Evolutionary conservation across 2,329 filamentous ascomycete genomes (phyloP).

Genomic region (Acrodontium crateriforme): DNA sequence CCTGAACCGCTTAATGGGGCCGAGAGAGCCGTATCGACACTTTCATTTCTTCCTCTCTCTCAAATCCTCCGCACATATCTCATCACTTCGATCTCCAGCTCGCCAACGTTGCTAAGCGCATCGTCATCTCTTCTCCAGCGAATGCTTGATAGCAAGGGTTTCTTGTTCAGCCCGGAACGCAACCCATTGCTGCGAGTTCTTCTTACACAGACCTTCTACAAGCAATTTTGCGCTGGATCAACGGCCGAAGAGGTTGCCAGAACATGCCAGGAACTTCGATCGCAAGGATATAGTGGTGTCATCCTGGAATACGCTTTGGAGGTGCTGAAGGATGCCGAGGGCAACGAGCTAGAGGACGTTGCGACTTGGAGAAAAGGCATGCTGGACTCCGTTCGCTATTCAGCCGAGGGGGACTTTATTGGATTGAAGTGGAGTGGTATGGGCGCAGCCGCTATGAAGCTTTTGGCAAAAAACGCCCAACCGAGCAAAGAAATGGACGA

Average conservation of each 20-base stretch:
- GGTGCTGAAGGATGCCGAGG: conserved; percentile 46
- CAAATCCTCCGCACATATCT: conserved; percentile 56
- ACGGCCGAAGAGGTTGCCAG: conserved; percentile 51
- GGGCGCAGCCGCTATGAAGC: conserved; percentile 55
- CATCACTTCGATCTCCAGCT: conserved; percentile 58
- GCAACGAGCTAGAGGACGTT: conserved; percentile 48
- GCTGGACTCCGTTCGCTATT: conserved; percentile 52
- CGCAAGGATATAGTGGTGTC: conserved; percentile 67
- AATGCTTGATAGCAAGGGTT: conserved; percentile 54
- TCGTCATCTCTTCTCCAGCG: conserved; percentile 54
- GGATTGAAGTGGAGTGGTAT: conserved; percentile 65
- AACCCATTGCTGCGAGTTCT: conserved; percentile 58
- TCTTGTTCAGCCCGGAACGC: conserved; percentile 57
- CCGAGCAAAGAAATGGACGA: conserved; percentile 51
- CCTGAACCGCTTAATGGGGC: conserved; percentile 1
- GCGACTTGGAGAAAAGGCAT: conserved; percentile 60
- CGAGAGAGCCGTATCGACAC: conserved; percentile 19
- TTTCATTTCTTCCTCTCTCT: conserved; percentile 52
- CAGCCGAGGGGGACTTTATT: conserved; percentile 38
- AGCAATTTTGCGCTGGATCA: conserved; percentile 82
- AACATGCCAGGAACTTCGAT: conserved; percentile 53
- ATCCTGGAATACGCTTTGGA: conserved; percentile 76
- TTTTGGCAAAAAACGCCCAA: conserved; percentile 47
- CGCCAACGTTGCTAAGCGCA: conserved; percentile 52
- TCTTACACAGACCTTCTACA: conserved; percentile 74